phyloP scores from a whole-genome alignment of 2,329 filamentous ascomycete genomes.

The Neurospora sp. region DNA sequence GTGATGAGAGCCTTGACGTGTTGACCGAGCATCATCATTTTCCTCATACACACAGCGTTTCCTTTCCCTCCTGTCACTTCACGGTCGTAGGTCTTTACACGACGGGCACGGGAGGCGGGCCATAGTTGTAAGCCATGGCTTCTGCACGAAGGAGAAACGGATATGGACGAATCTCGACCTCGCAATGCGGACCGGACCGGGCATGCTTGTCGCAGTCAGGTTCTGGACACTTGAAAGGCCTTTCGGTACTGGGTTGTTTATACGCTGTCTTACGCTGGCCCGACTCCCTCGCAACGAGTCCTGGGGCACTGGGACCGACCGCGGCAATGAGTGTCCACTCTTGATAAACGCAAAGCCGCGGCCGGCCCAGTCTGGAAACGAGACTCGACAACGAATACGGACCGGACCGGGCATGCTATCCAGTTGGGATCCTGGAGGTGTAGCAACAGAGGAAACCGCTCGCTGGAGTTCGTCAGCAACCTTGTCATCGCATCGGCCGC shows the following conservation, averaged over 20 bases:
- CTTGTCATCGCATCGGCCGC: not conserved
- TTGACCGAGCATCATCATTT: too few relatives aligned
- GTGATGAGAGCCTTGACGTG: too few relatives aligned
- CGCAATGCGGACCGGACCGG: not conserved
- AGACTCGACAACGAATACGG: not conserved
- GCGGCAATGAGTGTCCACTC: not conserved
- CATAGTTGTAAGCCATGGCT: slow-evolving; percentile 44
- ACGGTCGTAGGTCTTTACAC: slow-evolving; percentile 10
- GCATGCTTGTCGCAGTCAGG: not conserved
- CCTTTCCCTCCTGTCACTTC: too few relatives aligned
- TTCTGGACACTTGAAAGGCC: too few relatives aligned
- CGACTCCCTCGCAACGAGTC: too few relatives aligned
- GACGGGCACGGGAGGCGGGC: slow-evolving; percentile 38
- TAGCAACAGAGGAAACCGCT: not conserved
- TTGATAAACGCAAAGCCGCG: not conserved
- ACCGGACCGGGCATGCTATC: not conserved
- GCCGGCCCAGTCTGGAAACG: not conserved
- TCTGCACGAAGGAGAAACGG: too few relatives aligned
- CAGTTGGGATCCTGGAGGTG: not conserved
- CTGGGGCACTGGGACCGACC: not conserved
- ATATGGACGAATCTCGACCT: too few relatives aligned
- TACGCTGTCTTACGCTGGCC: too few relatives aligned
- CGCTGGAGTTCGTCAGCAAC: not conserved
- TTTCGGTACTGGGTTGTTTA: too few relatives aligned
- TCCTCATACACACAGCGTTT: too few relatives aligned